Conservation (phyloP, 371 early-diverging fungal species). For the Mucor racemosus region DNA sequence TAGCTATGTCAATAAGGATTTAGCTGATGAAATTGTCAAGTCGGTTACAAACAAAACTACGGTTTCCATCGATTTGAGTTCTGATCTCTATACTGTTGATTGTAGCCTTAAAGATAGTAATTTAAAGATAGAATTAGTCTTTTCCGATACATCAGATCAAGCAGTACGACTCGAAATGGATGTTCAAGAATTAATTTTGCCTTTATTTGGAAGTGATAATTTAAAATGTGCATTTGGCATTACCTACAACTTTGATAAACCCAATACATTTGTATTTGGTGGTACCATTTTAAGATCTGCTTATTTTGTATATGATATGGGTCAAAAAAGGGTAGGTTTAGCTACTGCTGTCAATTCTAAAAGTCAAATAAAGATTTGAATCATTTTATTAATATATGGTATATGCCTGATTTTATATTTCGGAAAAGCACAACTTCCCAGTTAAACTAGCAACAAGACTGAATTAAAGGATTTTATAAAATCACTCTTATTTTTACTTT, state of each 20-base stretch:
- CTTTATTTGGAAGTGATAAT: not conserved
- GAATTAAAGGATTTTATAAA: too few species aligned
- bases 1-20: constrained; percentile 4
- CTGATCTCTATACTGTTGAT: constrained; percentile 15
- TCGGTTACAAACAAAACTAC: not conserved
- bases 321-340: constrained; percentile 18
- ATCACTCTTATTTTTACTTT: too few species aligned
- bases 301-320: constrained; percentile 48
- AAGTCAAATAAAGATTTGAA: constrained; percentile 6
- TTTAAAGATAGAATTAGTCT: not conserved
- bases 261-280: constrained; percentile 35
- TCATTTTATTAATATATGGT: too few species aligned
- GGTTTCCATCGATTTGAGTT: not conserved
- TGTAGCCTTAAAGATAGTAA: constrained; percentile 7
- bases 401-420: too few species aligned
- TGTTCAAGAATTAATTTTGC: constrained; percentile 7
- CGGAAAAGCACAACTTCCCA: too few species aligned
- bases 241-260: constrained; percentile 21
- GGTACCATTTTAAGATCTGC: constrained; percentile 37
- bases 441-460: too few species aligned
- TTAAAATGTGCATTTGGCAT: constrained; percentile 40
- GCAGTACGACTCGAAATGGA: not conserved
- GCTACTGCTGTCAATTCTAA: constrained; percentile 23
- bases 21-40: constrained; percentile 10
- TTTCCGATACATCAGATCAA: not conserved